Conservation (phyloP, 2,329 filamentous ascomycete species). For the Curvularia sp. region DNA sequence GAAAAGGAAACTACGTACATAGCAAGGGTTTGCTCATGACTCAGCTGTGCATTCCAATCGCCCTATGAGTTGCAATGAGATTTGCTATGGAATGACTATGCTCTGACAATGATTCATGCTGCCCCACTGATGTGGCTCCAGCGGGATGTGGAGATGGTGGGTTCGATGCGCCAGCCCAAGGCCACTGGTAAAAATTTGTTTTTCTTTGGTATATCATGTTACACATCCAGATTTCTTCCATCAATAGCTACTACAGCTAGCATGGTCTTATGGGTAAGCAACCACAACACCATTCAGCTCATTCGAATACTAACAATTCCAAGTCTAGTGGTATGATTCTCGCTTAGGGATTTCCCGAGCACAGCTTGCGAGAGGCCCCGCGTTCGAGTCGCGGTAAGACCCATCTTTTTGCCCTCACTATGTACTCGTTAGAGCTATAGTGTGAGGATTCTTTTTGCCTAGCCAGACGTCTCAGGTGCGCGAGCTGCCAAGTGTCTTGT, state of each 20-base stretch:
- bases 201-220: not conserved
- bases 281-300: not conserved
- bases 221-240: fast-evolving
- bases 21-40: not conserved
- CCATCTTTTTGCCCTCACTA: slow-evolving; percentile 9
- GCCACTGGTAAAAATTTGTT: too few species aligned
- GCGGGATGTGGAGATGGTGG: too few species aligned
- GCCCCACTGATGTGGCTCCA: not conserved
- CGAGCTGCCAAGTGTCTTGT: too few species aligned
- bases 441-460: not conserved
- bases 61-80: not conserved
- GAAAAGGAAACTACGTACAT: not conserved
- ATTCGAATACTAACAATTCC: not conserved
- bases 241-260: slow-evolving; percentile 6
- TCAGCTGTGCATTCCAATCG: not conserved
- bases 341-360: slow-evolving; percentile 63
- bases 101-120: not conserved
- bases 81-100: not conserved
- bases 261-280: slow-evolving; percentile 3
- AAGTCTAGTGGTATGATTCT: slow-evolving; percentile 72
- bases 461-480: too few species aligned
- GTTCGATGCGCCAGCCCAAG: too few species aligned
- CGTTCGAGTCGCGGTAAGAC: slow-evolving; percentile 35
- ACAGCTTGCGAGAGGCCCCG: slow-evolving; percentile 47
- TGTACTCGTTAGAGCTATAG: not conserved